Evolutionary conservation across 805 yeast genomes (phyloP).

Genomic region (Metschnikowia chrysomelidarum): DNA sequence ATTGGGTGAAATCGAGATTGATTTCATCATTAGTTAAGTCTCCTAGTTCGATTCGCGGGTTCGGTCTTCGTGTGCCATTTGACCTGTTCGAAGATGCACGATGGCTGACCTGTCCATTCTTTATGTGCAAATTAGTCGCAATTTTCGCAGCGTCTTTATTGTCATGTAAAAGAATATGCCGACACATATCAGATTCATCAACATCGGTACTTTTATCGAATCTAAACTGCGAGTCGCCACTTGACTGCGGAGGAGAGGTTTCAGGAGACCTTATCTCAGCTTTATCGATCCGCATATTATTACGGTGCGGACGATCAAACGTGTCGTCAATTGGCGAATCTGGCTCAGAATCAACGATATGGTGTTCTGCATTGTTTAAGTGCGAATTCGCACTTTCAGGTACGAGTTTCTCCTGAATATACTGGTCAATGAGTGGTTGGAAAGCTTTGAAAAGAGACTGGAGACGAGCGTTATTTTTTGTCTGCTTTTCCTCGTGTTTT

Average conservation of each 20-base stretch:
- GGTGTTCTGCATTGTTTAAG: too few relatives aligned
- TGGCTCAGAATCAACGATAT: conserved; percentile 16
- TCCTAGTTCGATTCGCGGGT: conserved; percentile 14
- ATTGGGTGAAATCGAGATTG: conserved; percentile 4
- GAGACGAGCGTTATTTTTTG: too few relatives aligned
- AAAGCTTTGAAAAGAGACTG: conserved; percentile 13
- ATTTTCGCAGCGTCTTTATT: conserved; percentile 1
- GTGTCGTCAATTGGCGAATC: conserved; percentile 16
- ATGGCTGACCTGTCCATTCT: too few relatives aligned
- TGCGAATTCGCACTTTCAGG: too few relatives aligned
- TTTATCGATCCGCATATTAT: background rate
- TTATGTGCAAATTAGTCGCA: conserved; percentile 1
- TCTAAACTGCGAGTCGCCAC: conserved; percentile 10
- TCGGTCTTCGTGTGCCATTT: background rate
- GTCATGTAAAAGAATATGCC: conserved; percentile 3
- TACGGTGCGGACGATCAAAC: conserved; percentile 11
- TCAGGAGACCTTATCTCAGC: conserved; percentile 22
- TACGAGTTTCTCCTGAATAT: conserved; percentile 1
- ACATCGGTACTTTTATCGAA: conserved; percentile 9
- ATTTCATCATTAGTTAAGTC: conserved; percentile 18
- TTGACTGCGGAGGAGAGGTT: conserved; percentile 36
- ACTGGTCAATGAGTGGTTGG: conserved; percentile 14
- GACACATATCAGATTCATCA: conserved; percentile 17
- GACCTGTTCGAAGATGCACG: background rate
- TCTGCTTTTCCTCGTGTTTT: too few relatives aligned